A percentile compares a stretch with the other conserved stretches of the same genome.
phyloP scores from a whole-genome alignment of 257 asterid genomes.

The Nicotiana paniculata region DNA sequence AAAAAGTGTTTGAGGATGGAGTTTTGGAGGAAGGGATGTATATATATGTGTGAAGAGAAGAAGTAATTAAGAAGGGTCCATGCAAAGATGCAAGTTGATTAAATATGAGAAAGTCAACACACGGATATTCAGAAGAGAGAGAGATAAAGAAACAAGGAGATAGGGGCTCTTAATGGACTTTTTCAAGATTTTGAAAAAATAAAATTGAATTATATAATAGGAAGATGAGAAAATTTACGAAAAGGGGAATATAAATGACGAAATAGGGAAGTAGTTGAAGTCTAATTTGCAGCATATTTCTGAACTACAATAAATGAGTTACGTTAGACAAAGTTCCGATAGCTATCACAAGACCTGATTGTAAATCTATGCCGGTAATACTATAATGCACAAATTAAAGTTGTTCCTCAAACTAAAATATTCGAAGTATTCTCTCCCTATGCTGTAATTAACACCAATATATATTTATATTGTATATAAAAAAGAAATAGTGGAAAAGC shows the following conservation, averaged over 20 bases:
- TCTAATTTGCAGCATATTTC: not conserved
- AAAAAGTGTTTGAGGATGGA: not conserved
- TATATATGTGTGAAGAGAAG: conserved; percentile 9
- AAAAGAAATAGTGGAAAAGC: not conserved
- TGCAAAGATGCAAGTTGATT: conserved; percentile 18
- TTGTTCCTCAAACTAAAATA: too few species aligned
- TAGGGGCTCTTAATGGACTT: conserved; percentile 27
- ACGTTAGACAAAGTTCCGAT: too few species aligned
- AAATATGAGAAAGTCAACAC: conserved; percentile 24
- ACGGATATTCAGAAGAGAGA: conserved; percentile 23
- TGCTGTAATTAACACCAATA: too few species aligned
- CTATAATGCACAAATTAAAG: too few species aligned
- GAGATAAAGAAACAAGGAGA: conserved; percentile 2
- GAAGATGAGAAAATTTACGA: not conserved
- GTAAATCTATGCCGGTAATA: too few species aligned
- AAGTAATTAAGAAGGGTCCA: not conserved
- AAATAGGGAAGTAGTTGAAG: not conserved
- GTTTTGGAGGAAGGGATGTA: conserved; percentile 2
- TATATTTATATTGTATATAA: not conserved
- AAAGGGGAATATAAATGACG: not conserved
- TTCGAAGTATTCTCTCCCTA: not conserved
- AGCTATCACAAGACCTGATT: too few species aligned
- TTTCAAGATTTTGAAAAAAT: conserved; percentile 10
- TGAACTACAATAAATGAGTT: too few species aligned
- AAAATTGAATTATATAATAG: conserved; percentile 12